Base-by-base conservation (phyloP, 2,329 filamentous ascomycete species). In the Emericellopsis atlantica region DNA sequence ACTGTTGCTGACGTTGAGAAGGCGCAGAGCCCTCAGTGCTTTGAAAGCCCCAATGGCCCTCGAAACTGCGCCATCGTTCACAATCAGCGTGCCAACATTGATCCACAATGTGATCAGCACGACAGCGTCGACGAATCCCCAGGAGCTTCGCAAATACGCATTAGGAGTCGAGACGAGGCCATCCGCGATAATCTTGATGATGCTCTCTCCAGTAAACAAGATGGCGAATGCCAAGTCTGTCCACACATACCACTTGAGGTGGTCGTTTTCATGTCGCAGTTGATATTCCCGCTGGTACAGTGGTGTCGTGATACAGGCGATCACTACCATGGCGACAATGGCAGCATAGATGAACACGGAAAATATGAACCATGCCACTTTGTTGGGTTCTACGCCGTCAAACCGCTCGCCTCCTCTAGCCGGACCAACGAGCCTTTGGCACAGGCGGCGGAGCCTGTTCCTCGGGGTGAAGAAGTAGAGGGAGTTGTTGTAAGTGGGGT, bases 151-250 rank as follows among this genome's bases (percentile, higher is more conserved):
- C 57, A 95, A 87, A 56, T 95, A 98, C 3, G 93, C 93, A 60
- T 98, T 95, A 0, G 92, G 92, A 0, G 92, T 95, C 77, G 86
- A 96, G 57, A 95, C 84, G 51, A 95, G 84, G 7, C 92, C 92
- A 62, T 98, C 92, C 0, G 92, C 92, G 51, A 98, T 79, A 42
- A 94, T 80, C 59, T 98, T 98, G 64, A 98, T 89, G 6, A 79
- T 54, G 1, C 89, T 87, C 60, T 98, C 92, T 6, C 85, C 55
- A 0, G 83, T 84, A 62, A 98, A 98, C 12, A 98, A 62, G 2
- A 83, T 60, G 2, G 90, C 88, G 56, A 98, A 98, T 6, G 84
- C 81, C 60, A 93, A 70, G 58, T 98, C 92, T 11, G 85, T 85
- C 76, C 86, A 96, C 6, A 93, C 84, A 55, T 95, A 96, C 92